Conservation (phyloP, 2,329 filamentous ascomycete species). For the Microsporum ferrugineum region DNA sequence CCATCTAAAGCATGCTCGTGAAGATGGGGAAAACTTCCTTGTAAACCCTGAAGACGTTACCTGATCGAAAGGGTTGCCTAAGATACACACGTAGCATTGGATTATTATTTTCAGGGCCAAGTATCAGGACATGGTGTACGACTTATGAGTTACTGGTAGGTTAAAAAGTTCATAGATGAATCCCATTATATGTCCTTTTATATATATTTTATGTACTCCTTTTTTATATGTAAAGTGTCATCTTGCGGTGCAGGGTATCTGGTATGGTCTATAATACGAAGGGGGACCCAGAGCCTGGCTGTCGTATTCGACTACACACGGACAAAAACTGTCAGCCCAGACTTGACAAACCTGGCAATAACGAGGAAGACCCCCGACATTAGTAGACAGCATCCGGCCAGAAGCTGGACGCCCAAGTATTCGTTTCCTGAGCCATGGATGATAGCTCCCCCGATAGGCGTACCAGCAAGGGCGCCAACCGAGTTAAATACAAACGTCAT, state of each 20-base stretch:
- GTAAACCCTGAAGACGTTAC: conserved; percentile 78
- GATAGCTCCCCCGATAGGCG: conserved; percentile 47
- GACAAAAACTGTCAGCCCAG: conserved; percentile 21
- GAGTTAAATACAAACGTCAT: conserved; percentile 46
- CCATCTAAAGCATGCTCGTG: conserved; percentile 61
- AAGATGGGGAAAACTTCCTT: conserved; percentile 65
- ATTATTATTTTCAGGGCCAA: background rate
- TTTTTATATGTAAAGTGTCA: too few species aligned
- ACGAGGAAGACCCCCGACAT: conserved; percentile 8
- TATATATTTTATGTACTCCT: background rate
- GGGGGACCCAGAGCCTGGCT: background rate
- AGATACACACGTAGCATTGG: background rate
- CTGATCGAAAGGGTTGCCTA: conserved; percentile 14
- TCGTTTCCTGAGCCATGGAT: conserved; percentile 31
- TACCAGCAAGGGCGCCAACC: conserved; percentile 45
- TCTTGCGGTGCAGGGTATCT: too few species aligned
- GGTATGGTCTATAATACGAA: too few species aligned
- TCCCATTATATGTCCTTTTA: background rate
- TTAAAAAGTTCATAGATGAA: background rate
- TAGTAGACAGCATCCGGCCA: conserved; percentile 11
- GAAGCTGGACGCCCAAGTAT: conserved; percentile 26
- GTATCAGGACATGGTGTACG: background rate
- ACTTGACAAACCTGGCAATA: conserved; percentile 24
- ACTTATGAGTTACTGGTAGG: background rate
- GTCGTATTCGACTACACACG: conserved; percentile 20